These are phyloP conservation scores for Fonsecaea pedrosoi DNA, from an alignment of 2,329 filamentous ascomycete genomes.

Conservation along the genomic window DNA sequence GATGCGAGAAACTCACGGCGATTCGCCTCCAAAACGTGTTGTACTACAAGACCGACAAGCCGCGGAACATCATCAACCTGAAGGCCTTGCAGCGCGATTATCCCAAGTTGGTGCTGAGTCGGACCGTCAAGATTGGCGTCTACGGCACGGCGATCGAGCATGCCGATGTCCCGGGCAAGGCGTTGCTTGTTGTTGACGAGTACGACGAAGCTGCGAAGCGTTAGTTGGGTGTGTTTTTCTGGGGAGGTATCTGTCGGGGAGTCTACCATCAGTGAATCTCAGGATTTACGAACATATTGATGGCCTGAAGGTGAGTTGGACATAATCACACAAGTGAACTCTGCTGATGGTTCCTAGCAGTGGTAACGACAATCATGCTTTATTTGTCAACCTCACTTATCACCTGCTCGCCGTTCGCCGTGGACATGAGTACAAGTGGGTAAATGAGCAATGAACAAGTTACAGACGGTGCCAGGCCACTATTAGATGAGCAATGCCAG, in stretches of 20 bases:
- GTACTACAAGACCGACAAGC: constrained; percentile 12
- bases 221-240: not conserved
- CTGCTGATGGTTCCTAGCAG: not conserved
- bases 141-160: constrained; percentile 8
- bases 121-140: not conserved
- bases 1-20: not conserved
- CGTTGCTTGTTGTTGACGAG: constrained; percentile 8
- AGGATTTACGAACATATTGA: not conserved
- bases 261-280: not conserved
- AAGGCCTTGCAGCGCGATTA: constrained; percentile 1
- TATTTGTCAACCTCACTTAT: not conserved
- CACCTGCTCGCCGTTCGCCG: too few species aligned
- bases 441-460: not conserved
- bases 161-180: constrained; percentile 1
- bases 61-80: constrained; percentile 13
- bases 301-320: not conserved
- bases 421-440: too few species aligned
- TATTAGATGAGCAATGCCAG: not conserved
- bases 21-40: constrained; percentile 7
- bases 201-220: not conserved
- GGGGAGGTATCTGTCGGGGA: not conserved
- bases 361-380: not conserved
- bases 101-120: constrained; percentile 3
- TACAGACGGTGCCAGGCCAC: not conserved
- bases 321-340: not conserved